Conservation (phyloP, 768 basidiomycete species). For the Leucocoprinus birnbaumii region DNA sequence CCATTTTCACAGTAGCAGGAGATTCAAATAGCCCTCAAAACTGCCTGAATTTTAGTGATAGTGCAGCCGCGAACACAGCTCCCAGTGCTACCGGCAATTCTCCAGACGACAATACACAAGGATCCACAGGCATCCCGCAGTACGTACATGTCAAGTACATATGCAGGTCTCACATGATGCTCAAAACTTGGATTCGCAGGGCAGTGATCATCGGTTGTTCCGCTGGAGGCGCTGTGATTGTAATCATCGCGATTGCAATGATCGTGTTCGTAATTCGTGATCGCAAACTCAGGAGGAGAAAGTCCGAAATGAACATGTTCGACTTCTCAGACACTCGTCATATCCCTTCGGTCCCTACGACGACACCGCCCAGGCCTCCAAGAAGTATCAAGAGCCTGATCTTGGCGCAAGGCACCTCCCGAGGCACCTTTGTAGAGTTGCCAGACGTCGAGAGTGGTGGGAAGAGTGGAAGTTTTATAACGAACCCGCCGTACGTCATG, state of each 20-base stretch:
- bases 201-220: conserved; percentile 43
- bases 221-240: conserved; percentile 36
- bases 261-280: conserved; percentile 39
- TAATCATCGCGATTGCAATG: conserved; percentile 39
- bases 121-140: background rate
- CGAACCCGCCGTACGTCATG: conserved; percentile 6
- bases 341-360: too few species aligned
- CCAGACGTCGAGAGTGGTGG: background rate
- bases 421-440: background rate
- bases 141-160: background rate
- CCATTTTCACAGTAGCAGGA: background rate
- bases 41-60: background rate
- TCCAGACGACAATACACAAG: background rate
- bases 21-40: conserved; percentile 2
- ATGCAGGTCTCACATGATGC: background rate
- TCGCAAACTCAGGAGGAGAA: conserved; percentile 24
- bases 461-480: background rate
- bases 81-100: background rate
- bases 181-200: conserved; percentile 23
- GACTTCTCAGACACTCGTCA: too few species aligned
- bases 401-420: background rate
- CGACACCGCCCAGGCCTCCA: background rate
- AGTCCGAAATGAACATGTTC: background rate
- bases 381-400: background rate
- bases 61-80: background rate